Evolutionary conservation across 1,139 yeast species (phyloP).

Genomic region (Yamadazyma kanchanaburiensis): DNA sequence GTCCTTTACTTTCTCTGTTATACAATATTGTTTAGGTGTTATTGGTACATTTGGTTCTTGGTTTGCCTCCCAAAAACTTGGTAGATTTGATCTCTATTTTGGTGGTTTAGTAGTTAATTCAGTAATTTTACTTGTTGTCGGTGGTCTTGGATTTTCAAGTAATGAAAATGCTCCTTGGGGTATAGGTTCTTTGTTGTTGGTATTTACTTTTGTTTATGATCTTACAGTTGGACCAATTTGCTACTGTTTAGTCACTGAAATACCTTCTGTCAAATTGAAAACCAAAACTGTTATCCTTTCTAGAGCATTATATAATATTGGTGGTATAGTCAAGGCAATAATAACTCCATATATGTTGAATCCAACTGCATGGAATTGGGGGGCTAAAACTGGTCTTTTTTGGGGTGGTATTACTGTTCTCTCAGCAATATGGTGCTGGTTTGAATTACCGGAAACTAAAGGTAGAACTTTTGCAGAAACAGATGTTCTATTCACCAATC

Average conservation of each 20-base stretch:
- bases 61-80: conserved; percentile 42
- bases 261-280: conserved; percentile 54
- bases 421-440: conserved; percentile 43
- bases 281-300: conserved; percentile 56
- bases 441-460: conserved; percentile 58
- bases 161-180: conserved; percentile 38
- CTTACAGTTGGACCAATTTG: conserved; percentile 56
- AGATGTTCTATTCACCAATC: conserved; percentile 46
- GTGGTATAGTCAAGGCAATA: conserved; percentile 41
- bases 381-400: conserved; percentile 57
- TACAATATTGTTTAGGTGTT: conserved; percentile 48
- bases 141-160: conserved; percentile 26
- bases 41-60: conserved; percentile 51
- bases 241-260: conserved; percentile 55
- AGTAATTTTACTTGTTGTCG: conserved; percentile 40
- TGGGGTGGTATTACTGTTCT: conserved; percentile 50
- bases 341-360: conserved; percentile 59
- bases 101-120: conserved; percentile 38
- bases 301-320: conserved; percentile 44
- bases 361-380: conserved; percentile 54
- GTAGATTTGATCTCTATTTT: conserved; percentile 48
- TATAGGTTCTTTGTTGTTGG: conserved; percentile 43
- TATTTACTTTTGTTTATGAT: conserved; percentile 50
- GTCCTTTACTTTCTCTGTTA: conserved; percentile 45
- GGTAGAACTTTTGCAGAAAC: conserved; percentile 59